Evolutionary conservation across 345 rosid genomes (phyloP).

Genomic region (Boechera stricta): DNA sequence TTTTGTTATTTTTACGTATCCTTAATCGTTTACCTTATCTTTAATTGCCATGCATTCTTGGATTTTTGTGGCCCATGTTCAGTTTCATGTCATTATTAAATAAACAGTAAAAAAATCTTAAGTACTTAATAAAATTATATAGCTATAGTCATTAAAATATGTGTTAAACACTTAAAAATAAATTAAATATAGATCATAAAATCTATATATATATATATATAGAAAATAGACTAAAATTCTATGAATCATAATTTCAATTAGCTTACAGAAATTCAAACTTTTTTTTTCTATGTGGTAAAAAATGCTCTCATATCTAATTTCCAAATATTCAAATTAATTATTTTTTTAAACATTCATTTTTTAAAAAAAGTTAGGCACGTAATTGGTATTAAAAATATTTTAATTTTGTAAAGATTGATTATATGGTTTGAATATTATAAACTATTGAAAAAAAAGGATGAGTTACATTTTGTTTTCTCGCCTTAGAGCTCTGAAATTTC

Average conservation of each 20-base stretch:
- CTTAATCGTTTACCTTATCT: not conserved
- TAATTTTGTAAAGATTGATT: no score
- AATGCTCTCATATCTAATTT: not conserved
- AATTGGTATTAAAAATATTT: not conserved
- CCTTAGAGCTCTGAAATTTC: not conserved
- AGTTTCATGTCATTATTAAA: not conserved
- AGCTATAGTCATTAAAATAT: not conserved
- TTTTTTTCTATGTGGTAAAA: not conserved
- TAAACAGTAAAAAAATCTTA: not conserved
- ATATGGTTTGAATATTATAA: no score
- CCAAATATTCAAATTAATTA: not conserved
- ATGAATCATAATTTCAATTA: not conserved
- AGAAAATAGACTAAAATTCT: not conserved
- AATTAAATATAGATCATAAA: not conserved
- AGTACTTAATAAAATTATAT: not conserved
- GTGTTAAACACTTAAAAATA: not conserved
- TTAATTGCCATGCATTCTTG: not conserved
- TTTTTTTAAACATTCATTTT: not conserved
- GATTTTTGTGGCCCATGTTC: not conserved
- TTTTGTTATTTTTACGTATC: not conserved
- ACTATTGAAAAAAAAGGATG: no score
- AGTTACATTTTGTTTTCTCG: not conserved
- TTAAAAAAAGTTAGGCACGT: not conserved
- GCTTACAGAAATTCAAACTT: not conserved
- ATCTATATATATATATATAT: not conserved